Percentiles rank a stretch among this genome's conserved stretches.
Conservation (phyloP, 208 protist genomes). For the Trypanosoma avium region DNA sequence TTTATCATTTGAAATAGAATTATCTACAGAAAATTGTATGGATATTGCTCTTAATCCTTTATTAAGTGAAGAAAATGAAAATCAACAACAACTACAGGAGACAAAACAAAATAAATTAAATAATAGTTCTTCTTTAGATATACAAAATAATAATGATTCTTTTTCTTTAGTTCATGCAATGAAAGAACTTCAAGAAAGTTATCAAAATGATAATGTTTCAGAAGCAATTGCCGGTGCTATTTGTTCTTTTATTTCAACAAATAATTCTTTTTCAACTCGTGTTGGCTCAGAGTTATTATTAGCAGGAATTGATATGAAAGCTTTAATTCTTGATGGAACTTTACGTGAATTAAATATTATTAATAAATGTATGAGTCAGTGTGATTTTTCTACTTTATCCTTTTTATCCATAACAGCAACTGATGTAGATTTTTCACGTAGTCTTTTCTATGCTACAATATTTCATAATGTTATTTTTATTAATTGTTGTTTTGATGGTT, state of each 20-base stretch:
- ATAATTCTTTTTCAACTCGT: conserved; percentile 4
- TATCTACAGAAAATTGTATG: conserved; percentile 10
- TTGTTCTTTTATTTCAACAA: conserved; percentile 13
- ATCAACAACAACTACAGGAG: neutral
- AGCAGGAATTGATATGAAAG: conserved; percentile 63
- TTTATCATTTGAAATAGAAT: neutral
- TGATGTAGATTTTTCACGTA: conserved; percentile 55
- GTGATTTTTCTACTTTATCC: conserved; percentile 55
- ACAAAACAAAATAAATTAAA: neutral
- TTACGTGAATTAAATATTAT: conserved; percentile 33
- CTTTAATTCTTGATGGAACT: conserved; percentile 39
- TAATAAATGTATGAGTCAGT: conserved; percentile 38
- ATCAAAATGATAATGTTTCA: neutral
- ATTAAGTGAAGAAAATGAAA: neutral
- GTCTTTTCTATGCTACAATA: conserved; percentile 48
- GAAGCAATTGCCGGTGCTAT: conserved; percentile 10
- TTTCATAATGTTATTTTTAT: conserved; percentile 45
- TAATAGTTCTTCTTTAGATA: neutral
- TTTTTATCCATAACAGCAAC: conserved; percentile 39
- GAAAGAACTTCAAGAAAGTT: neutral
- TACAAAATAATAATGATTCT: neutral
- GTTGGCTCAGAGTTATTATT: conserved; percentile 42
- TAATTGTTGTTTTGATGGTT: conserved; percentile 58
- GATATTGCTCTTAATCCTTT: conserved; percentile 9
- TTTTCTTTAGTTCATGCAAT: neutral